These are phyloP conservation scores for Anisodus tanguticus DNA, from an alignment of 257 asterid species.

Conservation along the genomic window DNA sequence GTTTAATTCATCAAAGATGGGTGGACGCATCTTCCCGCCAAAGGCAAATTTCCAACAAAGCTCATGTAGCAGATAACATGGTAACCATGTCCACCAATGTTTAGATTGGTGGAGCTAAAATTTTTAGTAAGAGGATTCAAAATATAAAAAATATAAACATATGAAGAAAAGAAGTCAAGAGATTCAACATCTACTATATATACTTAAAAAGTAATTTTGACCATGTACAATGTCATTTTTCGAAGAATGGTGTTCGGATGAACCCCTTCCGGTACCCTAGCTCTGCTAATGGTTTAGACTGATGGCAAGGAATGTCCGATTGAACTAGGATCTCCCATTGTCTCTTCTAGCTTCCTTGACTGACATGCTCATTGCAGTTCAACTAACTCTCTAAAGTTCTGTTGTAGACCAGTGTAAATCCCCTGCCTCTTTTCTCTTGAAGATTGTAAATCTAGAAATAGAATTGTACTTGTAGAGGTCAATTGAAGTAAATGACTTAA, in stretches of 20 bases:
- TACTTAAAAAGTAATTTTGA: too few species aligned
- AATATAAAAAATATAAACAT: too few species aligned
- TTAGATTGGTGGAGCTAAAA: too few species aligned
- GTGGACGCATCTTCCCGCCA: too few species aligned
- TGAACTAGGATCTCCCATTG: neutral
- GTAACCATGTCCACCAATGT: neutral
- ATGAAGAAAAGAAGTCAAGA: too few species aligned
- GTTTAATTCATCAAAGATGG: too few species aligned
- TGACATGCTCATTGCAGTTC: neutral
- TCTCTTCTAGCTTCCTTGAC: neutral
- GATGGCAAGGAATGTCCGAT: neutral
- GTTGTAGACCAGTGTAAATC: conserved; percentile 5
- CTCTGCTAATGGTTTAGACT: neutral
- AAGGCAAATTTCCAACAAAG: too few species aligned
- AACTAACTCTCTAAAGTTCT: neutral
- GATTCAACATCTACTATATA: too few species aligned
- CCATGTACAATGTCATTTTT: too few species aligned
- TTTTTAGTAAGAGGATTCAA: too few species aligned
- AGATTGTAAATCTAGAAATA: conserved; percentile 1
- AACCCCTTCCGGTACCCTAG: too few species aligned
- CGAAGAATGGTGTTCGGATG: too few species aligned
- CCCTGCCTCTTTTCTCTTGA: neutral
- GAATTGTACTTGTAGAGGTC: neutral
- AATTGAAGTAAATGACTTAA: neutral
- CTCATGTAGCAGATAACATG: neutral